These are phyloP conservation scores for Trifolium repens DNA, from an alignment of 306 rosid species.

Conservation along the genomic window DNA sequence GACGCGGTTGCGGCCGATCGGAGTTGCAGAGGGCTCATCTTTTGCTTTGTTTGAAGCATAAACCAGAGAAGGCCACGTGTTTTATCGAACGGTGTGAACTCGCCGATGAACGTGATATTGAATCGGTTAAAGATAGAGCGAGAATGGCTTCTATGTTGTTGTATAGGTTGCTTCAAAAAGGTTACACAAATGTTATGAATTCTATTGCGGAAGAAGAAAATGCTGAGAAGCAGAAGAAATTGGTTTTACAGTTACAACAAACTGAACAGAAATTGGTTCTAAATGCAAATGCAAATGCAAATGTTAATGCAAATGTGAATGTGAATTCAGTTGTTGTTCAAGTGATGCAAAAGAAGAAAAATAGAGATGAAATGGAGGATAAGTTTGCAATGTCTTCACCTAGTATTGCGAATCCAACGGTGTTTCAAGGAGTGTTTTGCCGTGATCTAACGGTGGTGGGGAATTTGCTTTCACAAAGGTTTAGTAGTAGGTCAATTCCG, in stretches of 20 bases:
- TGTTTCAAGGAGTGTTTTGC: slow-evolving; percentile 87
- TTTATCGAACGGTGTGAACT: slow-evolving; percentile 84
- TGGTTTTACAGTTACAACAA: slow-evolving; percentile 29
- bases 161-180: slow-evolving; percentile 84
- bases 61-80: slow-evolving; percentile 71
- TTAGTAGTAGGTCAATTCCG: slow-evolving; percentile 77
- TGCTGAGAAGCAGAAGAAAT: slow-evolving; percentile 65
- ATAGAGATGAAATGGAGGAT: slow-evolving; percentile 27
- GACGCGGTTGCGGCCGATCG: slow-evolving; percentile 86
- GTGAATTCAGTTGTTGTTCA: slow-evolving; percentile 39
- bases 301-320: neutral
- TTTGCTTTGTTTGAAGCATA: slow-evolving; percentile 72
- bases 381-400: slow-evolving; percentile 45
- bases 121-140: slow-evolving; percentile 72
- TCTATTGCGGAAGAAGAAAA: slow-evolving; percentile 69
- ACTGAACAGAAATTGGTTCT: no score
- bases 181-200: slow-evolving; percentile 61
- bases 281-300: neutral
- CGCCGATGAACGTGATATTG: slow-evolving; percentile 67
- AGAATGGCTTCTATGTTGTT: slow-evolving; percentile 73
- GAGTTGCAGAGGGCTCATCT: slow-evolving; percentile 82
- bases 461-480: slow-evolving; percentile 75
- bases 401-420: slow-evolving; percentile 39
- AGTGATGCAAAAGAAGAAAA: slow-evolving; percentile 29
- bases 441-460: slow-evolving; percentile 84